A percentile compares a stretch with the other conserved stretches of the same genome.
Conservation (phyloP, 2,329 filamentous ascomycete species). For the Fusarium albosuccineum region DNA sequence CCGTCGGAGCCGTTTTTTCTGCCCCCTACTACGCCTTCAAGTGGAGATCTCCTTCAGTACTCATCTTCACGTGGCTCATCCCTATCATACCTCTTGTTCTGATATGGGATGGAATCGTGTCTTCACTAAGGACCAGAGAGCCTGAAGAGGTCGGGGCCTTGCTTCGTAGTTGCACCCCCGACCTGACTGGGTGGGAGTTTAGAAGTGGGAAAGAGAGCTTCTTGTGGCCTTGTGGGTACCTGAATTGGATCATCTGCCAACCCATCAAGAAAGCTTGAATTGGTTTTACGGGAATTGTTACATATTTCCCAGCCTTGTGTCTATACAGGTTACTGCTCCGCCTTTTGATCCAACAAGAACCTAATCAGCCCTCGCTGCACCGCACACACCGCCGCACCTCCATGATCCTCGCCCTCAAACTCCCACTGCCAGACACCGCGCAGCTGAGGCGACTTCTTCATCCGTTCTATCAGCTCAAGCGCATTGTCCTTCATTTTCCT, state of each 20-base stretch:
- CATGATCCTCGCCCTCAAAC: conserved; percentile 47
- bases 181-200: not conserved
- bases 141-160: not conserved
- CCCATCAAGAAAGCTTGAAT: not conserved
- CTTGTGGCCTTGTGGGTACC: not conserved
- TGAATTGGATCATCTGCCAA: conserved; percentile 1
- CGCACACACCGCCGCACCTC: conserved; percentile 37
- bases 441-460: conserved; percentile 34
- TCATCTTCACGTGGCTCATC: not conserved
- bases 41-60: not conserved
- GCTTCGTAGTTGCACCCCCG: not conserved
- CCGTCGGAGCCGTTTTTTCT: not conserved
- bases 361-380: conserved; percentile 39
- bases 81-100: not conserved
- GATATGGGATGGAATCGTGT: not conserved
- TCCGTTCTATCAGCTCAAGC: conserved; percentile 36
- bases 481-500: conserved; percentile 44
- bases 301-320: not conserved
- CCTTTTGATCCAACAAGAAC: conserved; percentile 32
- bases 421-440: conserved; percentile 41
- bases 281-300: not conserved
- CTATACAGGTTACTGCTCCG: not conserved
- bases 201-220: not conserved
- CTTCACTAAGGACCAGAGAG: not conserved
- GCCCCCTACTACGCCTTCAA: not conserved